These are phyloP conservation scores for Candida michaelii DNA, from an alignment of 805 yeast genomes.

Conservation along the genomic window DNA sequence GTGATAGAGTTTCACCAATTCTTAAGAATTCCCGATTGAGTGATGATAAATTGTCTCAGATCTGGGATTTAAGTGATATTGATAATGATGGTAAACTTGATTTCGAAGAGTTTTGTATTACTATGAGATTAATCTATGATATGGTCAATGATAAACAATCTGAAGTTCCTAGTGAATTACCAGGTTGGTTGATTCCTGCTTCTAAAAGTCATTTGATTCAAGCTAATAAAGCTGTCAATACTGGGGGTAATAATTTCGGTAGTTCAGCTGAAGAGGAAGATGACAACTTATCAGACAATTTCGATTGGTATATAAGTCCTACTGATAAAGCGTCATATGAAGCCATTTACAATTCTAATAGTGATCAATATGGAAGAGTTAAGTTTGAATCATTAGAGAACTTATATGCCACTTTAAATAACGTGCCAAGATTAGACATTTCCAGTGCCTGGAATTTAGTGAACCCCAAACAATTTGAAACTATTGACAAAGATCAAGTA, in stretches of 20 bases:
- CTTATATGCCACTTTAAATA: constrained; percentile 64
- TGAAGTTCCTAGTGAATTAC: constrained; percentile 67
- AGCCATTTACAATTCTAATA: constrained; percentile 67
- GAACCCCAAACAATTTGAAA: constrained; percentile 82
- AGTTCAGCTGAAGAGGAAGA: constrained; percentile 57
- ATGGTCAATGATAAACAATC: constrained; percentile 68
- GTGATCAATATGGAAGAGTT: constrained; percentile 79
- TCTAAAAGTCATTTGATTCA: constrained; percentile 81
- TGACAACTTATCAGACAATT: constrained; percentile 58
- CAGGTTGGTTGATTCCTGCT: constrained; percentile 91
- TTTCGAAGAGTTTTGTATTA: constrained; percentile 96
- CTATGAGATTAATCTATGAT: constrained; percentile 94
- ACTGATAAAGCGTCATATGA: constrained; percentile 78
- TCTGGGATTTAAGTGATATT: constrained; percentile 92
- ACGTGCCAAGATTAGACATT: constrained; percentile 81
- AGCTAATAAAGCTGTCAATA: constrained; percentile 70
- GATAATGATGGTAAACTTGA: constrained; percentile 90
- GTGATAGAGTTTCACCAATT: constrained; percentile 82
- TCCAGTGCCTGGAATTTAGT: constrained; percentile 93
- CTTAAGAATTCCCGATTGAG: constrained; percentile 84
- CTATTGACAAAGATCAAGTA: constrained; percentile 92
- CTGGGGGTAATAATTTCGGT: constrained; percentile 19
- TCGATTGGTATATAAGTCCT: constrained; percentile 97
- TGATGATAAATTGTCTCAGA: constrained; percentile 71
- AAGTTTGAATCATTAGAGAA: constrained; percentile 68